Evolutionary conservation across 164 flowering plant genomes (phyloP).

Genomic region (Sedum album): DNA sequence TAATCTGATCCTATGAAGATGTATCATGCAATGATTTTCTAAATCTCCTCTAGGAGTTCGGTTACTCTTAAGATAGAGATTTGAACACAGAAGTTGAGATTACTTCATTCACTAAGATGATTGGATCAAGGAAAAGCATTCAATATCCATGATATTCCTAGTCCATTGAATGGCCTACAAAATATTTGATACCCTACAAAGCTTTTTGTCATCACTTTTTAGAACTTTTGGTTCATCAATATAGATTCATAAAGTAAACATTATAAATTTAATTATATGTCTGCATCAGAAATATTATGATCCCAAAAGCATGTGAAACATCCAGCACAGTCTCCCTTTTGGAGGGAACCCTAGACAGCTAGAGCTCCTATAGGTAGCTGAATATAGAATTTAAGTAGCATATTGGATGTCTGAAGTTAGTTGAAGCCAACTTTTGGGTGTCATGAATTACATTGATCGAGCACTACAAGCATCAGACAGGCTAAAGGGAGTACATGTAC

Average conservation of each 20-base stretch:
- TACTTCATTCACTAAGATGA: too few species aligned
- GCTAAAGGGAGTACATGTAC: not conserved
- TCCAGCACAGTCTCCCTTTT: not conserved
- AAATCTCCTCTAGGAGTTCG: too few species aligned
- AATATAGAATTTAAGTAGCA: not conserved
- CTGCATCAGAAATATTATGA: not conserved
- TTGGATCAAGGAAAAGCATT: not conserved
- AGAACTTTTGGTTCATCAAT: not conserved
- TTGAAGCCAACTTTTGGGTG: constrained; percentile 7
- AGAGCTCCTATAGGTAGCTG: constrained; percentile 2
- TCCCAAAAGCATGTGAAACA: constrained; percentile 1
- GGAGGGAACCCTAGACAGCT: not conserved
- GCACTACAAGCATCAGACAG: not conserved
- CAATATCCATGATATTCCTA: too few species aligned
- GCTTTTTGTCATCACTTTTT: not conserved
- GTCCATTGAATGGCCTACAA: not conserved
- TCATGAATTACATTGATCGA: not conserved
- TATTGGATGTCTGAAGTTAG: constrained; percentile 1
- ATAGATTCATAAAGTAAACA: not conserved
- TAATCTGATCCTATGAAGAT: too few species aligned
- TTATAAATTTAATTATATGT: not conserved
- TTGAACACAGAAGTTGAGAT: too few species aligned
- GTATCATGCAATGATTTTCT: too few species aligned
- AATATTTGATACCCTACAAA: not conserved
- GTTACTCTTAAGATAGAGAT: too few species aligned